A percentile compares a stretch with the other conserved stretches of the same genome.
phyloP scores from a whole-genome alignment of 2,329 filamentous ascomycete genomes.

The Fusarium mundagurra region DNA sequence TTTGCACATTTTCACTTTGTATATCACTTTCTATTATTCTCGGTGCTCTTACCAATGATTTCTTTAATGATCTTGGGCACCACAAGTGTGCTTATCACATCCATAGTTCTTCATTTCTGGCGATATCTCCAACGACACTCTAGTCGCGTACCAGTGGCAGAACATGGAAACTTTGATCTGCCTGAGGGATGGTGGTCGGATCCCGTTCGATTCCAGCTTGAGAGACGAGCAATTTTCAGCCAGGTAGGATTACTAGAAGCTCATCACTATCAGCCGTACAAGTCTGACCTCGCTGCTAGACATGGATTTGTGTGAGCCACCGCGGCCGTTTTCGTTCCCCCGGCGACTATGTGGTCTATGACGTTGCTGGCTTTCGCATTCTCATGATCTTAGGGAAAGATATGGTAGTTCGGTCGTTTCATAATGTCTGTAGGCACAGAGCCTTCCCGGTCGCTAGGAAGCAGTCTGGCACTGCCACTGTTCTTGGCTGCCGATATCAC shows the following conservation, averaged over 20 bases:
- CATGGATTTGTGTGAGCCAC: background rate
- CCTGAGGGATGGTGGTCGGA: background rate
- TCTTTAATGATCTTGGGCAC: accelerated
- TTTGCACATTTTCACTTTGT: accelerated
- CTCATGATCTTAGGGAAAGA: slow-evolving; percentile 2
- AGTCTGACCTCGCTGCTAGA: background rate
- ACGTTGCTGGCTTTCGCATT: background rate
- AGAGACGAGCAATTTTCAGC: background rate
- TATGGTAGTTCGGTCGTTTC: background rate
- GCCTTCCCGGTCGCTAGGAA: background rate
- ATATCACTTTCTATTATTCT: accelerated
- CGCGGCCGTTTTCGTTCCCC: background rate
- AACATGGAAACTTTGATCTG: background rate
- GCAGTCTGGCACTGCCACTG: background rate
- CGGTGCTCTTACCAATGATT: accelerated
- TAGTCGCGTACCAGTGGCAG: accelerated
- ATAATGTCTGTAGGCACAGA: slow-evolving; percentile 1
- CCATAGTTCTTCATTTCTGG: background rate
- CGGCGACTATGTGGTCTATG: background rate
- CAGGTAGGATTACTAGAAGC: background rate
- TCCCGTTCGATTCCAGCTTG: background rate
- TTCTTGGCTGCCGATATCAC: slow-evolving; percentile 1
- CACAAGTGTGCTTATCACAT: background rate
- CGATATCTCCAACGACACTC: background rate
- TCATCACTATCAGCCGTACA: background rate